phyloP scores from a whole-genome alignment of 2,329 filamentous ascomycete genomes.

The Xylariaceae sp. region DNA sequence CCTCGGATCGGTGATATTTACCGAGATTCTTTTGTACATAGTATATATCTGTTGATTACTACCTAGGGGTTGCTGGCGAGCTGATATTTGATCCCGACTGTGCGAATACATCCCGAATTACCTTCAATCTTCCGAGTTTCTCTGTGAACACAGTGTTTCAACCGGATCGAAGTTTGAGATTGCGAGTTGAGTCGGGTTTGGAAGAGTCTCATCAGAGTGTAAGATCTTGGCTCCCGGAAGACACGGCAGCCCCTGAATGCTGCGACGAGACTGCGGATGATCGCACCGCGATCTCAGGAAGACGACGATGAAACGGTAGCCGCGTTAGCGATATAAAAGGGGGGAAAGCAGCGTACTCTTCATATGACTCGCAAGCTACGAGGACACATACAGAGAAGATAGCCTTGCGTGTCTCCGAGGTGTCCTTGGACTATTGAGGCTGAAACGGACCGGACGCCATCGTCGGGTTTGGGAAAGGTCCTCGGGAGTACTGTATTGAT shows the following conservation, averaged over 20 bases:
- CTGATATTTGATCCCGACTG: not conserved
- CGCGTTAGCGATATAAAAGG: not conserved
- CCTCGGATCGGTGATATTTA: no score
- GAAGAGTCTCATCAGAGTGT: not conserved
- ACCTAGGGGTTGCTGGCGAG: not conserved
- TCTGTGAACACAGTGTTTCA: not conserved
- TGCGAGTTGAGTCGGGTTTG: not conserved
- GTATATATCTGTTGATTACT: not conserved
- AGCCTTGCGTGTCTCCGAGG: not conserved
- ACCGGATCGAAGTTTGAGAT: not conserved
- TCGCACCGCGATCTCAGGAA: not conserved
- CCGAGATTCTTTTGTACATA: not conserved
- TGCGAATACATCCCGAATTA: not conserved
- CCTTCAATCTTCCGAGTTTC: not conserved
- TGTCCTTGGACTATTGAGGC: not conserved
- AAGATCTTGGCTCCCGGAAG: not conserved
- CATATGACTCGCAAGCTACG: not conserved
- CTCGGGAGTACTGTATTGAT: not conserved
- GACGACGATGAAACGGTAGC: not conserved
- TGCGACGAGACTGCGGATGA: not conserved
- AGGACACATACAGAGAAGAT: not conserved
- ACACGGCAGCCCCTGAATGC: not conserved
- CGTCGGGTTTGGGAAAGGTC: not conserved
- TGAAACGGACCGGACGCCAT: not conserved
- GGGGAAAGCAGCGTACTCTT: not conserved